Evolutionary conservation across 306 rosid species (phyloP), one percentile per base, ranked within the genome.

Genomic region (Trifolium pratense): DNA sequence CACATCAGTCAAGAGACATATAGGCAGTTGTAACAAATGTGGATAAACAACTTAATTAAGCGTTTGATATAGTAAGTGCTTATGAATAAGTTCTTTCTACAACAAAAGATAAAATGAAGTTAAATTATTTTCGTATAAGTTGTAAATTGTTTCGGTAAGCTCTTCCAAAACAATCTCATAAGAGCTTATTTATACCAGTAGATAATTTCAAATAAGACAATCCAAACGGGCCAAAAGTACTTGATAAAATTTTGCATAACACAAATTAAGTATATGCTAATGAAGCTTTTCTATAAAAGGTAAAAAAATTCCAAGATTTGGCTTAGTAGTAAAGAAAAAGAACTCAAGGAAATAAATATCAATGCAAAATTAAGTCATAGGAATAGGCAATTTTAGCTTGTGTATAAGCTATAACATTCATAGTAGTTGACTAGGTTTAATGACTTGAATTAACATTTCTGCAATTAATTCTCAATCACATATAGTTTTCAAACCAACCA

Each of bases 331-430:
- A 65, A 65, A 65, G 16, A 20, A 20, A 53, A 49, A 56, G 15
- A 68, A 62, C 60, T 43, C 9, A 32, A 51, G 39, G 39, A 29
- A 29, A 45, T 59, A 11, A 11, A 36, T 36, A 60, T 36, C 56
- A 23, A 43, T 12, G 59, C 62, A 57, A 71, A 70, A 66, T 59
- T 68, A 58, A 79, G 84, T 75, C 57, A 12, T 36, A 72, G 34
- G 73, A 48, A 53, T 75, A 79, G 75, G 73, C 61, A 49, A 15
- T 62, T 66, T 76, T 31, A 76, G 67, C 74, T 73, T 53, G 29
- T 26, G 17, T 66, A 31, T 18, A 66, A 40, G 29, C 17, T 66
- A 12, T 16, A 64, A 36, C 40, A 36, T 20, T 15, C 42, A 63
- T 43, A 51, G 39, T 43, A 51, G 39, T 29, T 52, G 63, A 79